A percentile compares a stretch with the other conserved stretches of the same genome.
phyloP scores from a whole-genome alignment of 805 yeast species.

The Metschnikowia corniflorae region DNA sequence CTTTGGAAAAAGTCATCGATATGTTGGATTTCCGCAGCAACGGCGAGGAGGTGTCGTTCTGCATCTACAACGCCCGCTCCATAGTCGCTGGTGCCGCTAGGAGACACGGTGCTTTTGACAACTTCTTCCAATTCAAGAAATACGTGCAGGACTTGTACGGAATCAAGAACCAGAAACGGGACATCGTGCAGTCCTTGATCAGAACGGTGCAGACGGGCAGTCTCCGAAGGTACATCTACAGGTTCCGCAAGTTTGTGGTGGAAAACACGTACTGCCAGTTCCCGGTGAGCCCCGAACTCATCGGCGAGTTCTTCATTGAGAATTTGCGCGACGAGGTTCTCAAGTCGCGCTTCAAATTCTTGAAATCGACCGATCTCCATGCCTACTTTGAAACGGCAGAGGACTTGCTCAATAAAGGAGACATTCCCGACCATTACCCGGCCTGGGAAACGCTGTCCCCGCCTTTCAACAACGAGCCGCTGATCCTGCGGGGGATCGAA shows the following conservation, averaged over 20 bases:
- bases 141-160: conserved; percentile 4
- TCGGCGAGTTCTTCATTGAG: conserved; percentile 7
- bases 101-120: conserved; percentile 6
- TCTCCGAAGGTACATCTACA: conserved; percentile 4
- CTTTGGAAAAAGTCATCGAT: conserved; percentile 1
- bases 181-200: conserved; percentile 4
- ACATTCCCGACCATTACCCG: conserved; percentile 1
- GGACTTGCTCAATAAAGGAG: conserved; percentile 5
- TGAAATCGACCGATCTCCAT: neutral
- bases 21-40: conserved; percentile 3
- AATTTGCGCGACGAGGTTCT: conserved; percentile 6
- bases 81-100: conserved; percentile 4
- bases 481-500: no score
- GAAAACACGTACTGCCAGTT: conserved; percentile 7
- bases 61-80: conserved; percentile 5
- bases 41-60: conserved; percentile 7
- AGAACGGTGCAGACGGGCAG: conserved; percentile 1
- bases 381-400: neutral
- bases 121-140: conserved; percentile 6
- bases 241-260: conserved; percentile 5
- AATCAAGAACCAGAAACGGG: conserved; percentile 5
- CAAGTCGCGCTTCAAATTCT: conserved; percentile 1
- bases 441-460: conserved; percentile 1
- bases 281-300: conserved; percentile 8
- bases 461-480: neutral